Conservation (phyloP, 2,329 filamentous ascomycete genomes). For the Alternaria longipes region DNA sequence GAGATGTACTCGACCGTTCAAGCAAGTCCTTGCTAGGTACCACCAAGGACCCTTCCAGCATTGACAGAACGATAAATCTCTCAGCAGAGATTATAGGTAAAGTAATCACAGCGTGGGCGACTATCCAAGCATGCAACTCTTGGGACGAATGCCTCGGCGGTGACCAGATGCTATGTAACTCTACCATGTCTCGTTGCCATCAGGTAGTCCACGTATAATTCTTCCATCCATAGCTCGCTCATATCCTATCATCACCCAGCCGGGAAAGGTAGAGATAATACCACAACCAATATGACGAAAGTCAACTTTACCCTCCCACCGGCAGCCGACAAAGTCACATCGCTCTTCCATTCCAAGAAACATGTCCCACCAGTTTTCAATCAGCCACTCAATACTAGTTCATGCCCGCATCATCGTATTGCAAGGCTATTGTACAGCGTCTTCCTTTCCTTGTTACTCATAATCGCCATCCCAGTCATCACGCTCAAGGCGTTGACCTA, state of each 20-base stretch:
- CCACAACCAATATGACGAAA: conserved; percentile 21
- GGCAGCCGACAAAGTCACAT: conserved; percentile 21
- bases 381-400: conserved; percentile 19
- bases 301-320: conserved; percentile 18
- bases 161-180: conserved; percentile 32
- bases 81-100: conserved; percentile 22
- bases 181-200: conserved; percentile 16
- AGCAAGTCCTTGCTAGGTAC: conserved; percentile 26
- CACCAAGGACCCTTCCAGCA: conserved; percentile 37
- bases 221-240: background rate
- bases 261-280: background rate
- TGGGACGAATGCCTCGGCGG: background rate
- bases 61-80: conserved; percentile 30
- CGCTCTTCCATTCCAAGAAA: conserved; percentile 23
- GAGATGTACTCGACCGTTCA: conserved; percentile 30
- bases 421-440: conserved; percentile 32
- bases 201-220: background rate
- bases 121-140: conserved; percentile 30
- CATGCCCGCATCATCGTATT: conserved; percentile 29
- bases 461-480: conserved; percentile 33
- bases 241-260: background rate
- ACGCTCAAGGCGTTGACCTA: conserved; percentile 42
- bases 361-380: conserved; percentile 16
- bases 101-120: conserved; percentile 34
- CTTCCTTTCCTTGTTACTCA: conserved; percentile 30